These are phyloP conservation scores for Macrolepiota dolichaula DNA, from an alignment of 768 basidiomycete genomes.

Conservation along the genomic window DNA sequence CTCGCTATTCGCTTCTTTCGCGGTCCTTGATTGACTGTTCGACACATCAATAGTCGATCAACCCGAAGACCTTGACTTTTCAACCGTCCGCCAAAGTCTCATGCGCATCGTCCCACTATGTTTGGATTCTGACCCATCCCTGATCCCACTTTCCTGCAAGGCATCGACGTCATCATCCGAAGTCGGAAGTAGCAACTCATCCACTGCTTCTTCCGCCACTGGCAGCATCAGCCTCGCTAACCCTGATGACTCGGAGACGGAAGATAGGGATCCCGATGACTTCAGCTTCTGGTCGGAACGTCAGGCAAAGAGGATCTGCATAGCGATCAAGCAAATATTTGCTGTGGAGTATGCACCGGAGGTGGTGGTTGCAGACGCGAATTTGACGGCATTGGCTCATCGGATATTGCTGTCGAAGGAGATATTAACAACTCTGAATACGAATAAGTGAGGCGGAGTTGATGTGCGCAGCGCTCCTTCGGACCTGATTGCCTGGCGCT, in stretches of 20 bases:
- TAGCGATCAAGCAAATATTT: constrained; percentile 77
- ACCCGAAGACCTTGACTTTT: constrained; percentile 61
- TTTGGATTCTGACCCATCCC: constrained; percentile 79
- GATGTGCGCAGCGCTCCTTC: background rate
- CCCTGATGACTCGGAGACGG: constrained; percentile 26
- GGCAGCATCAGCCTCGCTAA: constrained; percentile 14
- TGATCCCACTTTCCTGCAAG: constrained; percentile 72
- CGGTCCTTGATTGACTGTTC: constrained; percentile 10
- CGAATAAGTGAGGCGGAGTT: constrained; percentile 1
- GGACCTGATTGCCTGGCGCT: background rate
- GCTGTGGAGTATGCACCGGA: constrained; percentile 86
- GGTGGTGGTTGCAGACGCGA: constrained; percentile 92
- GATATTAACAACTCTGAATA: constrained; percentile 11
- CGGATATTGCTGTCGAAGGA: constrained; percentile 74
- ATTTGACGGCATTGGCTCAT: constrained; percentile 79
- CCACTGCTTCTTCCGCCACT: constrained; percentile 1
- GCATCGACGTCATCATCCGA: constrained; percentile 22
- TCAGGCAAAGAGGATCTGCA: constrained; percentile 88
- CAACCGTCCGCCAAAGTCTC: constrained; percentile 61
- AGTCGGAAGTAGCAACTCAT: background rate
- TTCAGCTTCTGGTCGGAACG: constrained; percentile 90
- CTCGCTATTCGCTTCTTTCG: background rate
- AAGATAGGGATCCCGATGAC: constrained; percentile 78
- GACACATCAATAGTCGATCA: constrained; percentile 53
- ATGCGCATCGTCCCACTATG: constrained; percentile 80